A percentile compares a stretch with the other conserved stretches of the same genome.
Evolutionary conservation across 164 flowering plant species (phyloP).

Genomic region (Stephania yunnanensis): DNA sequence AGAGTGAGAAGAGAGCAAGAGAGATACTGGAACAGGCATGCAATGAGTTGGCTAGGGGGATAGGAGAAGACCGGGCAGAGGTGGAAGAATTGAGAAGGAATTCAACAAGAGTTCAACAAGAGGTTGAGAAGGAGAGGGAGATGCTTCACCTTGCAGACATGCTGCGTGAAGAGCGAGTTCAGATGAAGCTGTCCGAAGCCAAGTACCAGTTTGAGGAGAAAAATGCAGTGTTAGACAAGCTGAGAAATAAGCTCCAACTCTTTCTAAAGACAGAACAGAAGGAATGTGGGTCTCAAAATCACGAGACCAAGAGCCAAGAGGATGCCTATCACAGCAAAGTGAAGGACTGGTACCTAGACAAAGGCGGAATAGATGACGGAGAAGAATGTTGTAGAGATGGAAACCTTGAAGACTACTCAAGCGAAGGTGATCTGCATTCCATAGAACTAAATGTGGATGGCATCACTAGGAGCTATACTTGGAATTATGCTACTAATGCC

Average conservation of each 20-base stretch:
- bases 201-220: conserved; percentile 85
- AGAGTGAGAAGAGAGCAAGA: conserved; percentile 70
- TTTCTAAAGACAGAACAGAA: conserved; percentile 38
- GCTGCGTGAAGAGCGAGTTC: conserved; percentile 72
- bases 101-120: conserved; percentile 49
- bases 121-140: conserved; percentile 77
- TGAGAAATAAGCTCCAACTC: conserved; percentile 58
- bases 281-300: conserved; percentile 18
- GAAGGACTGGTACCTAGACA: conserved; percentile 29
- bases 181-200: conserved; percentile 81
- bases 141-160: conserved; percentile 84
- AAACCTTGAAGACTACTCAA: conserved; percentile 28
- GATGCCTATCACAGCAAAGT: conserved; percentile 26
- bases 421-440: conserved; percentile 75
- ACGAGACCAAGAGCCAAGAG: conserved; percentile 25
- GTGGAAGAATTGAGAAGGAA: conserved; percentile 63
- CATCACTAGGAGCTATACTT: conserved; percentile 38
- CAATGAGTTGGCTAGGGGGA: conserved; percentile 61
- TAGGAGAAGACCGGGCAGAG: conserved; percentile 63
- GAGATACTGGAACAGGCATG: conserved; percentile 64
- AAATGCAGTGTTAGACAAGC: conserved; percentile 63
- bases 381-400: conserved; percentile 22
- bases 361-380: conserved; percentile 48
- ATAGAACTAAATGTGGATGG: conserved; percentile 67
- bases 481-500: conserved; percentile 32